Evolutionary conservation across 2,329 filamentous ascomycete species (phyloP).

Genomic region (Fusarium napiforme): DNA sequence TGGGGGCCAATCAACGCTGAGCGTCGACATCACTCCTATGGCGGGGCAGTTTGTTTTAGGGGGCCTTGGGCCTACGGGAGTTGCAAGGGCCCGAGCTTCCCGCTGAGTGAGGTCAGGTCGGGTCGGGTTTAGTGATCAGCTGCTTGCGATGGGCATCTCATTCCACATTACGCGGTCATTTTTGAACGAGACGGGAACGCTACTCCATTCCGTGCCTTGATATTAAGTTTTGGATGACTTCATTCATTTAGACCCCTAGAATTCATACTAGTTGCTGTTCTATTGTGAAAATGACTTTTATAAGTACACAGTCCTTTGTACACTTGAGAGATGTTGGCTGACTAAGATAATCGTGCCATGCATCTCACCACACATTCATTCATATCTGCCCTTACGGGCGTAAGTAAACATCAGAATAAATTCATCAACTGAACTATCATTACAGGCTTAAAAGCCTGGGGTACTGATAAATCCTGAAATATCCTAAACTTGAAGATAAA

Average conservation of each 20-base stretch:
- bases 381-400: background rate
- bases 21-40: constrained; percentile 34
- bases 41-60: constrained; percentile 30
- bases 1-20: constrained; percentile 28
- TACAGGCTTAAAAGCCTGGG: background rate
- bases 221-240: constrained; percentile 3
- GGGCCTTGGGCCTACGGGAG: background rate
- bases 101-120: background rate
- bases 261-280: background rate
- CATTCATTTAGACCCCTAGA: background rate
- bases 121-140: constrained; percentile 12
- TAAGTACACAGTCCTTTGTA: background rate
- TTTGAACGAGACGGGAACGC: background rate
- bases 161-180: constrained; percentile 27
- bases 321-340: background rate
- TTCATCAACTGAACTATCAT: background rate
- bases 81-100: background rate
- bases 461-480: background rate
- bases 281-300: too few relatives aligned
- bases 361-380: background rate
- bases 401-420: background rate
- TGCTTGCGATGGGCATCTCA: constrained; percentile 13
- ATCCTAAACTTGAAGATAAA: background rate
- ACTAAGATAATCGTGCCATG: background rate
- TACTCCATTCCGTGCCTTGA: constrained; percentile 18